Base-by-base conservation (phyloP, 768 basidiomycete genomes). In the Tephrocybe sp. region DNA sequence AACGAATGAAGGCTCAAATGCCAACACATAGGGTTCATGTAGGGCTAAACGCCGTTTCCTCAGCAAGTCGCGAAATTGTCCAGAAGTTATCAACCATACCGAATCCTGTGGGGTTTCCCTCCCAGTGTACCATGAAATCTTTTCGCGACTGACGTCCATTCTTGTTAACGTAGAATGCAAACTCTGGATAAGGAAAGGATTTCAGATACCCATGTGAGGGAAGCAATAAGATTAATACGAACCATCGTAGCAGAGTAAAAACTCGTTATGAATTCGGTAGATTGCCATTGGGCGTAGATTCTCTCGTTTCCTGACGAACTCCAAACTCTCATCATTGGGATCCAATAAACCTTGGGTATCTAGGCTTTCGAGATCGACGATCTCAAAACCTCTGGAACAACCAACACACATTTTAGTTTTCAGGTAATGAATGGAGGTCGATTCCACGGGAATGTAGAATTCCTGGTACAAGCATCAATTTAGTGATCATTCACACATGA, bases 141-240 rank as follows among this genome's bases (percentile, higher is more conserved):
- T 82, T 87, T 45, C 91, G 75, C 42, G 94, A 91, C 53, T 93
- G 76, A 73, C 92, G 88, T 2, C 97, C 97, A 54, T 86, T 94
- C 74, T 91, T 92, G 69, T 98, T 95, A 56, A 99, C 94, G 67
- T 97, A 98, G 65, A 99, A 98, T 0, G 97, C 97, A 64, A 97
- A 99, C 70, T 98, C 97, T 97, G 58, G 37, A 31, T 39, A 24
- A 23, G 12, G 9, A 13, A 27, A 30, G 43, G n/a, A 21, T 3
- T 25, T 37, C 18, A 47, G 19, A 50, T n/a, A 19, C n/a, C n/a
- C n/a, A 15, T 16, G 50, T 55, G 25, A 64, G 46, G 54, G 45
- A 21, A 45, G 2, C 12, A 19, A 15, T 22, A 33, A 13, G 4
- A 21, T 12, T 33, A 22, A 31, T 12, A 73, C 82, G 62, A 53